Evolutionary conservation across 148 eudicot genomes (phyloP).

Genomic region (Camellia sinensis): DNA sequence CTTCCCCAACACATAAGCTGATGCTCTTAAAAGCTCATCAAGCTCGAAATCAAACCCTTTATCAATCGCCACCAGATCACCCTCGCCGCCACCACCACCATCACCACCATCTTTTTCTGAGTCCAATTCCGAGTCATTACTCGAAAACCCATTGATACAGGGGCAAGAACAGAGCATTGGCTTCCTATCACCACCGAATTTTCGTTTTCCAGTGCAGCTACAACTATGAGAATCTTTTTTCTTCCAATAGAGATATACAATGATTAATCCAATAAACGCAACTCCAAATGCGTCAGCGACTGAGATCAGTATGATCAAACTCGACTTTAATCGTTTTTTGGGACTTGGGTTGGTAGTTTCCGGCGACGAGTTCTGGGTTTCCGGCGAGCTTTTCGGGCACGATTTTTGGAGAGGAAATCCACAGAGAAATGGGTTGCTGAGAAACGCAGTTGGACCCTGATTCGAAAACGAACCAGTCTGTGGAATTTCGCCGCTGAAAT

Average conservation of each 20-base stretch:
- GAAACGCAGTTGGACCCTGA: constrained; percentile 95
- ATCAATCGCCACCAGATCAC: constrained; percentile 88
- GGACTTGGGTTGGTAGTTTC: constrained; percentile 11
- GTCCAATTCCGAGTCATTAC: constrained; percentile 59
- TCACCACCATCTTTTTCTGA: constrained; percentile 51
- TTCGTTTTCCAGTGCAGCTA: constrained; percentile 76
- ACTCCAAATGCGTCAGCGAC: constrained; percentile 75
- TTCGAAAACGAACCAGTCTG: constrained; percentile 85
- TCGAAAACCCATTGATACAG: constrained; percentile 38
- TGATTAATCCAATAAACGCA: constrained; percentile 62
- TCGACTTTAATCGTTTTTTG: constrained; percentile 55
- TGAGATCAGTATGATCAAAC: constrained; percentile 70
- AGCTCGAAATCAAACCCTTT: constrained; percentile 78
- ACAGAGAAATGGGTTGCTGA: constrained; percentile 64
- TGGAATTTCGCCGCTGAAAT: constrained; percentile 80
- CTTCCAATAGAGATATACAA: constrained; percentile 82
- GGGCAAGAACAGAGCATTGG: constrained; percentile 42
- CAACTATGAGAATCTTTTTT: constrained; percentile 65
- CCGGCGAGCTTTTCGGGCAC: constrained; percentile 36
- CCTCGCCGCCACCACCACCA: constrained; percentile 55
- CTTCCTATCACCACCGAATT: constrained; percentile 54
- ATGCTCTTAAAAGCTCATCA: constrained; percentile 83
- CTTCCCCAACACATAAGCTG: constrained; percentile 95
- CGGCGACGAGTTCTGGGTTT: constrained; percentile 23
- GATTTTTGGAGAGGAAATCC: constrained; percentile 76